Evolutionary conservation across 257 asterid genomes (phyloP).

Genomic region (Solanum pimpinellifolium): DNA sequence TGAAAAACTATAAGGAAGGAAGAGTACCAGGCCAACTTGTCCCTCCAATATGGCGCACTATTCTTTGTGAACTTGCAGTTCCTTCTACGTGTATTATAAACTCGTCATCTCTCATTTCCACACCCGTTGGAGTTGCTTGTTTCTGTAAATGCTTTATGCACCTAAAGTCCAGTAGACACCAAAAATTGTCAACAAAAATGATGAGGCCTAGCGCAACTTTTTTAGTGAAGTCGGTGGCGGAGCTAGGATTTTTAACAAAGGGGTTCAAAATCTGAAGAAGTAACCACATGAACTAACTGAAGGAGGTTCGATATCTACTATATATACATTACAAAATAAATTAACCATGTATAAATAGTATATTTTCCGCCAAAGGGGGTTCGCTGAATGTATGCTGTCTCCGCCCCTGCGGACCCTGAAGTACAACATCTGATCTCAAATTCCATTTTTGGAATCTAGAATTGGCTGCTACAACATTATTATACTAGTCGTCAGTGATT

Average conservation of each 20-base stretch:
- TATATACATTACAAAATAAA: neutral
- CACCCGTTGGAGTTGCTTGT: slow-evolving; percentile 54
- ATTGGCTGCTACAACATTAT: neutral
- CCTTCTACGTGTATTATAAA: slow-evolving; percentile 86
- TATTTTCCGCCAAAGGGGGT: too few relatives aligned
- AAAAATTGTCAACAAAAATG: neutral
- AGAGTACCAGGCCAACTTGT: slow-evolving; percentile 84
- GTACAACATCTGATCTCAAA: neutral
- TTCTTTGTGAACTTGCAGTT: slow-evolving; percentile 67
- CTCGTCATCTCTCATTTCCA: slow-evolving; percentile 57
- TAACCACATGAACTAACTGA: neutral
- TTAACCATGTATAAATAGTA: too few relatives aligned
- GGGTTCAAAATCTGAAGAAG: neutral
- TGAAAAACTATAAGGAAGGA: neutral
- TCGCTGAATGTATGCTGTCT: too few relatives aligned
- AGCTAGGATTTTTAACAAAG: neutral
- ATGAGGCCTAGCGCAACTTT: neutral
- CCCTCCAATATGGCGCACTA: slow-evolving; percentile 91
- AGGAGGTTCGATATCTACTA: neutral
- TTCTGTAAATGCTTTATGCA: slow-evolving; percentile 64
- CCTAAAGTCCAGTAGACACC: slow-evolving; percentile 13
- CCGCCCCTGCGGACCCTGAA: neutral
- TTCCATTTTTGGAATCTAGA: neutral
- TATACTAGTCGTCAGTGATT: neutral
- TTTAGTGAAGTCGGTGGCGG: neutral